Evolutionary conservation across 257 asterid species (phyloP).

Genomic region (Salvia miltiorrhiza): DNA sequence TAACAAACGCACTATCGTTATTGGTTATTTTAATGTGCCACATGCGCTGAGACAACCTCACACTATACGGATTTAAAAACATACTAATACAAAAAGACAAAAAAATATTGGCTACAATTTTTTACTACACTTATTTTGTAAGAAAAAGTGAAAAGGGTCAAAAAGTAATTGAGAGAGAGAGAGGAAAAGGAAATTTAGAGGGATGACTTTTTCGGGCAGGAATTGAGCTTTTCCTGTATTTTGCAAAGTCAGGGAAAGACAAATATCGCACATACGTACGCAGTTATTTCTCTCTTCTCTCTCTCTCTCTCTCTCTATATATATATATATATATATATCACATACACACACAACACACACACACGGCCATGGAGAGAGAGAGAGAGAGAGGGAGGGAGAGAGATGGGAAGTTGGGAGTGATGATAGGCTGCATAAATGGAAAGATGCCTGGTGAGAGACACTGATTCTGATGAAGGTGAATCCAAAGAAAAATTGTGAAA

Average conservation of each 20-base stretch:
- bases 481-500: neutral
- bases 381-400: too few species aligned
- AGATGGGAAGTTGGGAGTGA: neutral
- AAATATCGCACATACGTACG: neutral
- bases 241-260: conserved; percentile 15
- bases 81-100: neutral
- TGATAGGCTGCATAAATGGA: conserved; percentile 31
- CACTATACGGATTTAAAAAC: neutral
- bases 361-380: too few species aligned
- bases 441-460: conserved; percentile 37
- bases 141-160: neutral
- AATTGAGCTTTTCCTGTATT: conserved; percentile 15
- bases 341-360: too few species aligned
- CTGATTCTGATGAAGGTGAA: conserved; percentile 51
- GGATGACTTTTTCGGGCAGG: conserved; percentile 8
- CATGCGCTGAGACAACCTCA: neutral
- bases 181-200: too few species aligned
- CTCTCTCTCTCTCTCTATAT: neutral
- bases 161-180: neutral
- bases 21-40: neutral
- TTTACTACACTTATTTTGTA: too few species aligned
- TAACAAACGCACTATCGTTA: too few species aligned
- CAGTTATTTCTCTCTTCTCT: neutral
- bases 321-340: too few species aligned
- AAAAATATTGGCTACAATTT: neutral